A percentile compares a stretch with the other conserved stretches of the same genome.
Evolutionary conservation across 768 basidiomycete species (phyloP).

Genomic region (Sporobolomyces pararoseus): DNA sequence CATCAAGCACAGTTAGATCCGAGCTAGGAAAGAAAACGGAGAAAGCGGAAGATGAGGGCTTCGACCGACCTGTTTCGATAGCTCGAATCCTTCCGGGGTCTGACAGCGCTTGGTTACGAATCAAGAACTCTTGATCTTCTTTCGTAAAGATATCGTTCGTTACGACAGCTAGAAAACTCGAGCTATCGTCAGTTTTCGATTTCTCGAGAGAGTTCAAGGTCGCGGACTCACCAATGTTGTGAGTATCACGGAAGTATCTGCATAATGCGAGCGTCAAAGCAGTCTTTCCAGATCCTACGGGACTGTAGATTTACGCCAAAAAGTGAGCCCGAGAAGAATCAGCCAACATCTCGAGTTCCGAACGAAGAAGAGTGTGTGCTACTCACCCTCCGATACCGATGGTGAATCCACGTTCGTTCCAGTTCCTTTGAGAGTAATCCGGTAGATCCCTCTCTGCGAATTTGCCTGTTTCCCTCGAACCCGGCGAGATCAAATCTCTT

Average conservation of each 20-base stretch:
- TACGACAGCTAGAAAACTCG: conserved; percentile 64
- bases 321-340: not conserved
- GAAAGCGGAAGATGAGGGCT: not conserved
- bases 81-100: conserved; percentile 75
- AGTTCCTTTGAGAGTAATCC: conserved; percentile 76
- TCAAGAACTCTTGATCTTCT: conserved; percentile 96
- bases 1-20: not conserved
- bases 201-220: no score
- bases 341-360: not conserved
- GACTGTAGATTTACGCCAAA: conserved; percentile 54
- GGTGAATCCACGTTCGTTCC: conserved; percentile 89
- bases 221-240: conserved; percentile 71
- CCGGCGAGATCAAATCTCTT: no score
- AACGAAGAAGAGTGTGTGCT: conserved; percentile 41
- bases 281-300: conserved; percentile 97
- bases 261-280: conserved; percentile 88
- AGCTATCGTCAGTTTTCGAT: not conserved
- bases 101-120: conserved; percentile 83
- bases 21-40: not conserved
- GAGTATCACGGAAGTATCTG: conserved; percentile 68
- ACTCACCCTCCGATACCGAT: conserved; percentile 96
- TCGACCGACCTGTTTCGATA: conserved; percentile 74
- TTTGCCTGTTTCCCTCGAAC: conserved; percentile 65
- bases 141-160: conserved; percentile 98
- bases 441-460: conserved; percentile 89